Evolutionary conservation across 345 rosid species (phyloP).

Genomic region (Rhizophora apiculata): DNA sequence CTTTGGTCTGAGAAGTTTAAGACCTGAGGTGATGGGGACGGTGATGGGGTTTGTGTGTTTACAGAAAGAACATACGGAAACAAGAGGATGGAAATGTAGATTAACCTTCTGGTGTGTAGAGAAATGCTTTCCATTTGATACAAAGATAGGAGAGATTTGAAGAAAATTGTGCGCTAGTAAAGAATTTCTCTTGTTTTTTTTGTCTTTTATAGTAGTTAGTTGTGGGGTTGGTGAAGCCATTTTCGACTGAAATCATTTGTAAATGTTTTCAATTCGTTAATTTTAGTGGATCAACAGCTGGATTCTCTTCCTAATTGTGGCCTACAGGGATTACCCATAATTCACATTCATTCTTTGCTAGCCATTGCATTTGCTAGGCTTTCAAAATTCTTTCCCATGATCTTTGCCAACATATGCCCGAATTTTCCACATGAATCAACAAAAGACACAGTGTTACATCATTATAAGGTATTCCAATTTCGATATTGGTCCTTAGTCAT

Average conservation of each 20-base stretch:
- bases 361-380: too few relatives aligned
- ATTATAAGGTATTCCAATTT: too few relatives aligned
- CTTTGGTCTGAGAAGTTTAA: slow-evolving; percentile 33
- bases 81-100: slow-evolving; percentile 5
- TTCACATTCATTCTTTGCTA: too few relatives aligned
- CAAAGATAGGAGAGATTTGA: not conserved
- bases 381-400: too few relatives aligned
- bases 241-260: not conserved
- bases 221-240: slow-evolving; percentile 10
- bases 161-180: not conserved
- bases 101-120: not conserved
- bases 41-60: not conserved
- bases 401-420: too few relatives aligned
- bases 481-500: too few relatives aligned
- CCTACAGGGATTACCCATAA: too few relatives aligned
- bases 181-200: not conserved
- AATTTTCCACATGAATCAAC: too few relatives aligned
- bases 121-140: slow-evolving; percentile 17
- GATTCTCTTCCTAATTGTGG: too few relatives aligned
- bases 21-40: not conserved
- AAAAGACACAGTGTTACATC: too few relatives aligned
- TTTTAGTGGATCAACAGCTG: not conserved
- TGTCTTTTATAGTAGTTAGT: slow-evolving; percentile 1
- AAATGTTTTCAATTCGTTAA: not conserved
- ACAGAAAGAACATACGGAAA: not conserved